Conservation (phyloP, 768 basidiomycete genomes). For the Kwoniella shandongensis region DNA sequence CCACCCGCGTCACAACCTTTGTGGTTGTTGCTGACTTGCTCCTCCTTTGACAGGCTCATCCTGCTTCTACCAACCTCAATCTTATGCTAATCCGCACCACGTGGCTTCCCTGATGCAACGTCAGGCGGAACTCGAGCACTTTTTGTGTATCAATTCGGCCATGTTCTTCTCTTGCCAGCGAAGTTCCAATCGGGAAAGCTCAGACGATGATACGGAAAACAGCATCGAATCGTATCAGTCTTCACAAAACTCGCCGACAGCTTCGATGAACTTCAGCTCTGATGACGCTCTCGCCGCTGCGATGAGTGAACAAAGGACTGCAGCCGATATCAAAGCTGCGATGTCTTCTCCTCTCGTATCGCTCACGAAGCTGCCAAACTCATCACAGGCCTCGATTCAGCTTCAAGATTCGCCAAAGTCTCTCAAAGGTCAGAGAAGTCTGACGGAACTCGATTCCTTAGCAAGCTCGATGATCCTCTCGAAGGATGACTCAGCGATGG, state of each 20-base stretch:
- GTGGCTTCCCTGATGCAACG: constrained; percentile 42
- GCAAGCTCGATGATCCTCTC: constrained; percentile 26
- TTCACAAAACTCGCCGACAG: constrained; percentile 22
- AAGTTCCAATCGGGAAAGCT: constrained; percentile 3
- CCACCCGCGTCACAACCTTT: neutral
- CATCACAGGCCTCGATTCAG: constrained; percentile 10
- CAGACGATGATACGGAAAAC: constrained; percentile 17
- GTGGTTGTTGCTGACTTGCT: neutral
- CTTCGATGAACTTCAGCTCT: constrained; percentile 17
- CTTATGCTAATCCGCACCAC: constrained; percentile 41
- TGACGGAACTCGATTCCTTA: constrained; percentile 31
- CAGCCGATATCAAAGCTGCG: constrained; percentile 33
- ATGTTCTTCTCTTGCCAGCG: constrained; percentile 31
- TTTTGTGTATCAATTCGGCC: constrained; percentile 16
- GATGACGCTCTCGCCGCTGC: constrained; percentile 18
- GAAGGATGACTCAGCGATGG: constrained; percentile 22
- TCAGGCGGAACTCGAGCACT: constrained; percentile 43
- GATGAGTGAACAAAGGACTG: constrained; percentile 21
- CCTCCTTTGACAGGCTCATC: constrained; percentile 3
- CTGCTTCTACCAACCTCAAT: constrained; percentile 44
- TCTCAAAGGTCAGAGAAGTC: constrained; percentile 14
- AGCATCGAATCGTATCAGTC: constrained; percentile 21
- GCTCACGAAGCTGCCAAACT: neutral
- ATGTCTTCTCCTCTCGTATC: constrained; percentile 38
- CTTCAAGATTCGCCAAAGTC: constrained; percentile 18